Evolutionary conservation across 2,329 filamentous ascomycete genomes (phyloP).

Genomic region (Phyllosticta citribraziliensis): DNA sequence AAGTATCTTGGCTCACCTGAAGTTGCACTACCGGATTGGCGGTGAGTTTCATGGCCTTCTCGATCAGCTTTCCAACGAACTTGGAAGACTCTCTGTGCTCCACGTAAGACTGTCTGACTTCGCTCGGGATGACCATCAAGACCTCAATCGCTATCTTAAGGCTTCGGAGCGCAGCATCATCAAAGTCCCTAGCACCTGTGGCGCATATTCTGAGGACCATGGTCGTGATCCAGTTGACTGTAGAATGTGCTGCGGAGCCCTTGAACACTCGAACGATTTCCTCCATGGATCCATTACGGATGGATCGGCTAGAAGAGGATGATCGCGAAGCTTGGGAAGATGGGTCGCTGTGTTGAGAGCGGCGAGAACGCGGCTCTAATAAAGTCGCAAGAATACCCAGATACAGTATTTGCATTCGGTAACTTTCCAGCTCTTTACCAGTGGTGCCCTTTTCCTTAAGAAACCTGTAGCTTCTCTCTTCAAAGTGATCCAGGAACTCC

Average conservation of each 20-base stretch:
- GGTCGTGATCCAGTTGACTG: slow-evolving; percentile 21
- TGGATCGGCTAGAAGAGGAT: background rate
- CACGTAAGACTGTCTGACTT: background rate
- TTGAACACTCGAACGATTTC: slow-evolving; percentile 2
- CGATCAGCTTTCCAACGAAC: slow-evolving; percentile 17
- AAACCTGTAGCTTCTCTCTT: background rate
- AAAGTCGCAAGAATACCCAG: slow-evolving; percentile 1
- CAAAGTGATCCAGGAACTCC: slow-evolving; percentile 6
- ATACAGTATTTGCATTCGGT: background rate
- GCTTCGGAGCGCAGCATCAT: slow-evolving; percentile 20
- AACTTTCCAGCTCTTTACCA: background rate
- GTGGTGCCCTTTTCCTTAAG: background rate
- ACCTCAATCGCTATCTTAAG: slow-evolving; percentile 21
- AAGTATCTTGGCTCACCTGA: slow-evolving; percentile 12
- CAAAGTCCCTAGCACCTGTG: slow-evolving; percentile 16
- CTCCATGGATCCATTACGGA: background rate
- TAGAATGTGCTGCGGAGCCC: slow-evolving; percentile 14
- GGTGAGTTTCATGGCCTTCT: slow-evolving; percentile 18
- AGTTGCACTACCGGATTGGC: slow-evolving; percentile 19
- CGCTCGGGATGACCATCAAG: background rate
- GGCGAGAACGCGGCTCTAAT: background rate
- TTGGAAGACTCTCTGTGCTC: background rate
- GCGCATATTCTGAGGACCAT: slow-evolving; percentile 23
- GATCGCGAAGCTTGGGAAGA: background rate
- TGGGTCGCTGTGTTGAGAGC: background rate